These are phyloP conservation scores for Macrocybe sp. DNA, from an alignment of 1,284 basidiomycete genomes.

Conservation along the genomic window DNA sequence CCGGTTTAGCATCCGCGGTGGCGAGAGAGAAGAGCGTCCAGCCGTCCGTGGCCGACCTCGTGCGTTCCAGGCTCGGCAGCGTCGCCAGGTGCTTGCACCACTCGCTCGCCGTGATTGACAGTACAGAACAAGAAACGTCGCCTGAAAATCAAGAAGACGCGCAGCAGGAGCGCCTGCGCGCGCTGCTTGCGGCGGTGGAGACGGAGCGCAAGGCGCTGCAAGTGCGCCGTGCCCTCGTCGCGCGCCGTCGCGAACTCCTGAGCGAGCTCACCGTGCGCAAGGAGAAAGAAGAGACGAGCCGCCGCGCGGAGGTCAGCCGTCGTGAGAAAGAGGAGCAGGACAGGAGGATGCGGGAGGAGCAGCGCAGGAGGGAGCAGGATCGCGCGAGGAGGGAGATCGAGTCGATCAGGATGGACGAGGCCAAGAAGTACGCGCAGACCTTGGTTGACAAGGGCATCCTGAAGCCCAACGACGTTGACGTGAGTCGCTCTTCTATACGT, in stretches of 20 bases:
- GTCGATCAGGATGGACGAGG: constrained; percentile 78
- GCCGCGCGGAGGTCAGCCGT: constrained; percentile 69
- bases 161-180: constrained; percentile 46
- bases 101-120: constrained; percentile 53
- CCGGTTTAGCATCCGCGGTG: constrained; percentile 1
- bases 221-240: constrained; percentile 78
- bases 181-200: constrained; percentile 55
- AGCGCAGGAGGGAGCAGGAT: constrained; percentile 72
- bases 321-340: constrained; percentile 75
- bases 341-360: constrained; percentile 63
- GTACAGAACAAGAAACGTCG: constrained; percentile 31
- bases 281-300: constrained; percentile 87
- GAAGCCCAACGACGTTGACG: constrained; percentile 77
- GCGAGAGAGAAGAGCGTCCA: constrained; percentile 49
- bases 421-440: constrained; percentile 85
- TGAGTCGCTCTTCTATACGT: constrained; percentile 30
- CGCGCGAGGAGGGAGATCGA: constrained; percentile 83
- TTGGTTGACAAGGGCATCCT: constrained; percentile 83
- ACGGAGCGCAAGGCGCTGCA: constrained; percentile 75
- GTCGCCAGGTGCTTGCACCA: constrained; percentile 74
- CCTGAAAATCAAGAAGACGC: constrained; percentile 48
- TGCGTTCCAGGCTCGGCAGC: constrained; percentile 71
- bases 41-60: constrained; percentile 63
- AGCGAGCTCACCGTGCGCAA: constrained; percentile 83
- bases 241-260: constrained; percentile 83